Conservation (phyloP, 345 rosid species). For the Stellera chamaejasme region DNA sequence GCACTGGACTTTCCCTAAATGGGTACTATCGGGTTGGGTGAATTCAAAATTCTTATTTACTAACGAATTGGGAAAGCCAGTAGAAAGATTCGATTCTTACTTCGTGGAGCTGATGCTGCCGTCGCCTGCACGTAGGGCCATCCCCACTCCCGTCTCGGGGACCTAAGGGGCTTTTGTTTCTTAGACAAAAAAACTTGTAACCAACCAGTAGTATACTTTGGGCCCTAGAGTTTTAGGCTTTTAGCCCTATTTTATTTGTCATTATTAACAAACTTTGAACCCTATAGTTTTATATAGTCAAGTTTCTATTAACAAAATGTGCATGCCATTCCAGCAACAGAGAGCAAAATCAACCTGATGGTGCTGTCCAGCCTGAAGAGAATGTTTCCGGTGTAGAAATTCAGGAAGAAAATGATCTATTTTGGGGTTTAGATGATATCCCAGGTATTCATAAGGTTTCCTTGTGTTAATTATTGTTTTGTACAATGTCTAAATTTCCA, state of each 20-base stretch:
- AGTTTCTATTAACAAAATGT: no score
- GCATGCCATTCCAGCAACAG: conserved; percentile 20
- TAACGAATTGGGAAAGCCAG: conserved; percentile 3
- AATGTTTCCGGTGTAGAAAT: conserved; percentile 27
- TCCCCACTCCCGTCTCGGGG: not conserved
- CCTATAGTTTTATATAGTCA: no score
- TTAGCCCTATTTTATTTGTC: not conserved
- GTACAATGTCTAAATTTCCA: conserved; percentile 6
- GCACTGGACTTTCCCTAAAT: no score
- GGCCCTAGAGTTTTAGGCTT: not conserved
- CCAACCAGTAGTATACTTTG: not conserved
- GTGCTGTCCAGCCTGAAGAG: conserved; percentile 29
- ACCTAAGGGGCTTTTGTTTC: no score
- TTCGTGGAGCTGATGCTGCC: conserved; percentile 5
- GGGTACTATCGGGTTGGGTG: no score
- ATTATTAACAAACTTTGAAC: no score
- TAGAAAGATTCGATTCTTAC: conserved; percentile 9
- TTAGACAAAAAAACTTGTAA: no score
- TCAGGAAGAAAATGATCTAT: conserved; percentile 58
- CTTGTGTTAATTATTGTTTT: not conserved
- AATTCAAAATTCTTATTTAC: not conserved
- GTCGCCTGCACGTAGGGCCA: not conserved
- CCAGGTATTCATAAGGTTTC: conserved; percentile 39
- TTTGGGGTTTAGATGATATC: conserved; percentile 74
- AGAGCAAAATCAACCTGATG: conserved; percentile 51